Percentiles rank a stretch among this genome's conserved stretches.
These are phyloP conservation scores for Nannochloris sp. DNA, from an alignment of 139 green algal species.

Conservation along the genomic window DNA sequence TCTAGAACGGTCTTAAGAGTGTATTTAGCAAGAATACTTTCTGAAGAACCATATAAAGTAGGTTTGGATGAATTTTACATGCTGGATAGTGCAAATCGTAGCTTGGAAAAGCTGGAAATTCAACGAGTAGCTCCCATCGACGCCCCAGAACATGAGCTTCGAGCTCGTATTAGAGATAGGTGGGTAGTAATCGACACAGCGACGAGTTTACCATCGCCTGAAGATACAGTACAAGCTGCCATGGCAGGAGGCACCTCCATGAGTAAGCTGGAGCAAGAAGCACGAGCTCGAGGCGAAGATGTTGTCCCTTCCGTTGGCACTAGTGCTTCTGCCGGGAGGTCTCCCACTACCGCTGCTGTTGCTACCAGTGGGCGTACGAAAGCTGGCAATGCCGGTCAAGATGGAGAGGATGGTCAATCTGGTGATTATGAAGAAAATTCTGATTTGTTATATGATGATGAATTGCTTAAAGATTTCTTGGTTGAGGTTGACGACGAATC, in stretches of 20 bases:
- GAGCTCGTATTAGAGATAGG: slow-evolving; percentile 9
- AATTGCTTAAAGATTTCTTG: slow-evolving; percentile 3
- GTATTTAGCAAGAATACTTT: slow-evolving; percentile 1
- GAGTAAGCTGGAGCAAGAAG: slow-evolving; percentile 4
- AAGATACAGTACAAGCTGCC: slow-evolving; percentile 4
- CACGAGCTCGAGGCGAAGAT: neutral
- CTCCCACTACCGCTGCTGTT: neutral
- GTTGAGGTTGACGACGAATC: slow-evolving; percentile 5
- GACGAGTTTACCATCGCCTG: slow-evolving; percentile 6
- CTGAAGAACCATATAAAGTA: slow-evolving; percentile 1
- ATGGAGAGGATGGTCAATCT: neutral
- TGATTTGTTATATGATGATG: slow-evolving; percentile 1
- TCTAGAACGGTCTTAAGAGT: neutral
- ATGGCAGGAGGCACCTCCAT: neutral
- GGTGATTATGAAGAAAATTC: neutral
- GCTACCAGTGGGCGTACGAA: neutral
- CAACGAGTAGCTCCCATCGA: slow-evolving; percentile 11
- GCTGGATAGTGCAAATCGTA: slow-evolving; percentile 15
- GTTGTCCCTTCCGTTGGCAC: too few species aligned
- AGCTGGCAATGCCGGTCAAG: neutral
- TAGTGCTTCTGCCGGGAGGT: neutral
- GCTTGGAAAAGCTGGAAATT: neutral
- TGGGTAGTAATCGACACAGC: slow-evolving; percentile 10
- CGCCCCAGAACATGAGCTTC: slow-evolving; percentile 9
- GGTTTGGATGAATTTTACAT: slow-evolving; percentile 11